Conservation (phyloP, 2,329 filamentous ascomycete genomes). For the Colletotrichum melonis region DNA sequence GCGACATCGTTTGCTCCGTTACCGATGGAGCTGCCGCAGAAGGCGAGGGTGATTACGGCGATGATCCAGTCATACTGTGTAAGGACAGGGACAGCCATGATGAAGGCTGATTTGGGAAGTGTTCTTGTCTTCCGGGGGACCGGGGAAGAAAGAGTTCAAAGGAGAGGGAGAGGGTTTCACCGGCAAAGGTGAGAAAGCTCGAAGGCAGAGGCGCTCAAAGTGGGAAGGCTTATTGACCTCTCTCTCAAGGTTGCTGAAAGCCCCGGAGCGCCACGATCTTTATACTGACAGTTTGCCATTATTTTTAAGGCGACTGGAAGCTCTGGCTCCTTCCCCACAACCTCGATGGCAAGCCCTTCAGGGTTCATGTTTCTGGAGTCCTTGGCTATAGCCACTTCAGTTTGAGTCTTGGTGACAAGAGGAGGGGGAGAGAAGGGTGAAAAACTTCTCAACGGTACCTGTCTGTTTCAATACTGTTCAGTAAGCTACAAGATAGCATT, state of each 20-base stretch:
- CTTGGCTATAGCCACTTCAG: conserved; percentile 3
- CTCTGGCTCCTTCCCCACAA: background rate
- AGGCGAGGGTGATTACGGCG: conserved; percentile 33
- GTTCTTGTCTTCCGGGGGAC: background rate
- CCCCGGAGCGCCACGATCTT: conserved; percentile 24
- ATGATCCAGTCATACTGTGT: conserved; percentile 36
- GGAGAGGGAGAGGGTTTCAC: background rate
- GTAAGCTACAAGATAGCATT: background rate
- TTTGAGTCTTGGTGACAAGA: background rate
- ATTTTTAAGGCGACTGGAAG: background rate
- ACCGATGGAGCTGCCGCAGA: conserved; percentile 33
- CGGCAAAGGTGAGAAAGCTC: background rate
- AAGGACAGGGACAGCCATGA: conserved; percentile 30
- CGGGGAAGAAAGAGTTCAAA: background rate
- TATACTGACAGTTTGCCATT: conserved; percentile 9
- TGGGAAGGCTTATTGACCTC: background rate
- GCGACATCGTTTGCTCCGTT: conserved; percentile 36
- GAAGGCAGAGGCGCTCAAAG: background rate
- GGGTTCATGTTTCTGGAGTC: background rate
- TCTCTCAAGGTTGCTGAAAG: conserved; percentile 7
- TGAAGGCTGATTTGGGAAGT: background rate
- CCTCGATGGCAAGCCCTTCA: background rate
- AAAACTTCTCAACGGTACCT: background rate
- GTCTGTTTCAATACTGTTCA: background rate
- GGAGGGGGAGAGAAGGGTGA: background rate